Evolutionary conservation across 805 yeast genomes (phyloP), one percentile per base, ranked within the genome.

Genomic region (Metahyphopichia silvanorum): DNA sequence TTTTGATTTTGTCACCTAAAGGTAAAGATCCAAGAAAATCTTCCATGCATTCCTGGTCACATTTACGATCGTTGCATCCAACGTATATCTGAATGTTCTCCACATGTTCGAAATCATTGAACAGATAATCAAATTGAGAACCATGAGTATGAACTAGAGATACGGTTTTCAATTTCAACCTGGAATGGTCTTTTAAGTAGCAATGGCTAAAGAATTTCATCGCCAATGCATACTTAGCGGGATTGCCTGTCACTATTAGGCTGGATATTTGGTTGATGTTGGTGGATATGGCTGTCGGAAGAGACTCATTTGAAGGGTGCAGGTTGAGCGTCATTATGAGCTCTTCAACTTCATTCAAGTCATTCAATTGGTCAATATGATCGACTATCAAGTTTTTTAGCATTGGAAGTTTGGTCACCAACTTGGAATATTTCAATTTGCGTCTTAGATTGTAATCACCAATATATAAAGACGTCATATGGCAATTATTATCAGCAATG

Each of bases 11-110:
- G 63, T 36, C 20, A 67, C 44, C 11, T 46, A 38, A 16, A 37
- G 35, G 4, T 37, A 33, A 4, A 67, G 66, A 0, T 72, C 59
- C 12, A 70, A 35, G 18, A 36, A 77, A 72, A 4, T 53, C 62
- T 8, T 59, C 54, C 7, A 75, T 46, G 44, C 84, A 79, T 6
- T 60, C 62, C 25, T 53, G 55, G 33, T 36, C 41, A 27, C 58
- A 54, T 0, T 50, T 55, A 18, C 57, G 46, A 15, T 66, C 63
- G 38, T 72, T 74, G 46, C 86, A 77, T 1, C 82, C 82, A 18
- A 77, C 46, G 5, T 61, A 60, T 13, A 82, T 39, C 42, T 79
- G 82, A 27, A 82, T 49, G 22, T 60, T 62, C 4, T 17, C 18
- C 47, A 60, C 47, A 21, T 47, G 32, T 16, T 60, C 32, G 16